Base-by-base conservation (phyloP, 2,329 filamentous ascomycete species). In the Plectosphaerella sp. region DNA sequence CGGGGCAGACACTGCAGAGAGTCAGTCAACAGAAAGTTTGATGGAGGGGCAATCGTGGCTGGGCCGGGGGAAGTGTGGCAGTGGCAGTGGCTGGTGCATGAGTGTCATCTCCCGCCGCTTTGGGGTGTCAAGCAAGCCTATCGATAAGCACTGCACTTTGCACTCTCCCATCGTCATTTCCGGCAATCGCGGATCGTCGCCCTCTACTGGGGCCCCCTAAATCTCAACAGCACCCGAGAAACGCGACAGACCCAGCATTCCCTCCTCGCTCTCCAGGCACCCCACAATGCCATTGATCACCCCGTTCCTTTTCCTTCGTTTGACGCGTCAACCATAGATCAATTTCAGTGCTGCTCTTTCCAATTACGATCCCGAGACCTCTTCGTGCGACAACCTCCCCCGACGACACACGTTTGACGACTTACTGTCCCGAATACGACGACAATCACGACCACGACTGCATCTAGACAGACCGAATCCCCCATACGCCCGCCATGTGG, bases 281-380 rank as follows among this genome's bases (percentile, higher is more conserved):
- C 14, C 8, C 22, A 59, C 45, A 49, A 73, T 75, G 72, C 62
- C 61, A 43, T 20, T 33, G 28, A 33, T 33, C 11, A 12, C 8
- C 11, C 28, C 3, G 28, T 9, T 33, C 28, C 4, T 33, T 33
- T 33, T 33, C 28, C 28, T 33, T 33, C 28, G 28, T 43, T 22
- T 15, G n/a, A 43, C 39, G 39, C n/a, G 20, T 11, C n/a, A 22
- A 43, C 20, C 39, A 22, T 43, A 16, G 20, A 43, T 6, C 39
- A 9, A 16, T 43, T 16, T 22, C 28, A 9, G 28, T 33, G 28
- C 11, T 12, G 28, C 8, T 7, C 39, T 43, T 33, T 33, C 11
- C 28, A 12, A 12, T 33, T 33, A 22, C 22, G 22, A 22, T 22
- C 28, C 28, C 28, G 28, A 33, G 28, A 33, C 28, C 8, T 12